Base-by-base conservation (phyloP, 164 flowering plant species). In the Dillenia turbinata region DNA sequence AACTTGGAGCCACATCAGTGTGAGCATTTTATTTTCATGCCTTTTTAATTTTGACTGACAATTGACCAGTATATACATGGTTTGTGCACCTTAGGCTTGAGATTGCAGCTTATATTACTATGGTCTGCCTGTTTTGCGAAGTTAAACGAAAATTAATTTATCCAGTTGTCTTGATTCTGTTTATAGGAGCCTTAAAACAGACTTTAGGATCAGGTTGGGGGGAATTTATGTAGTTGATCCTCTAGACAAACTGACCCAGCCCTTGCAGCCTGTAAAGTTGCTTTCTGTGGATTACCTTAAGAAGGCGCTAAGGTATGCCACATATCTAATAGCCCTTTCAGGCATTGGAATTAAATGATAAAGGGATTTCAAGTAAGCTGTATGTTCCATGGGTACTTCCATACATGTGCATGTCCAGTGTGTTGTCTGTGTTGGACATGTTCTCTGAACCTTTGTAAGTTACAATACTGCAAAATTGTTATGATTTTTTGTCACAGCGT, bases 41-140 rank as follows among this genome's bases (percentile, higher is more conserved):
- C 60, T 65, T 74, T 73, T 73, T 75, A 66, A 65, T 69, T 74
- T 73, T 74, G 75, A 74, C 70, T 73, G 64, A 73, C 67, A 80
- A 79, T 79, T 84, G 82, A 79, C 81, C 71, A 79, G 83, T 78
- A 59, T 74, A 62, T 75, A 78, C 69, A 63, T 79, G 77, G 75
- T 76, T 83, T 82, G 74, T 79, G 75, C 82, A 69, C 70, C 69
- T 81, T 79, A 87, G 83, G 69, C 75, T 81, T 83, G 90, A 79
- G 81, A 72, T 83, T 85, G 90, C 97, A 95, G 99, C 97, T 95
- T 81, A 80, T 89, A 73, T 75, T 95, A 73, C 97, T 91, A 74
- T 95, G 96, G 96, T 78, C 85, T n/a, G n/a, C n/a, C n/a, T n/a
- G n/a, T n/a, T n/a, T n/a, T n/a, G n/a, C n/a, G n/a, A n/a, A n/a